Conservation (phyloP, 2,329 filamentous ascomycete genomes). For the Pseudopyrenochaeta lycopersici region DNA sequence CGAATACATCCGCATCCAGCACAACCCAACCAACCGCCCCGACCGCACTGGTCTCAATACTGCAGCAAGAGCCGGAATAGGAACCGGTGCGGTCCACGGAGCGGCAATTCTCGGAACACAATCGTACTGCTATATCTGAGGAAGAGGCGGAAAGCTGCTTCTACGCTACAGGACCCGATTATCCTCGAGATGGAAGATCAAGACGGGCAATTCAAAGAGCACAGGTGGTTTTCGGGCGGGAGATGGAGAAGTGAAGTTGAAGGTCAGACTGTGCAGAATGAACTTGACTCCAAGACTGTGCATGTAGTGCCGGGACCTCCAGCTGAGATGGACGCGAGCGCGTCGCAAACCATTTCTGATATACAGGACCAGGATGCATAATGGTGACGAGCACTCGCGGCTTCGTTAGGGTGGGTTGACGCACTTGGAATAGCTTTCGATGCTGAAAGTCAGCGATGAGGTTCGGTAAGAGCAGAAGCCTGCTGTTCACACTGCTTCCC, state of each 20-base stretch:
- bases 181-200: conserved; percentile 1
- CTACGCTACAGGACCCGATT: neutral
- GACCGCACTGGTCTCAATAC: neutral
- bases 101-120: neutral
- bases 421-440: no score
- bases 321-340: no score
- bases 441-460: no score
- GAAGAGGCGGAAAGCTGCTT: neutral
- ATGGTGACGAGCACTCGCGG: no score
- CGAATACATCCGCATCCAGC: neutral
- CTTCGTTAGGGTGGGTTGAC: no score
- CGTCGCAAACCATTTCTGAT: no score
- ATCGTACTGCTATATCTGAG: neutral
- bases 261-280: neutral
- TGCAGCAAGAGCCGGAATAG: conserved; percentile 8
- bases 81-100: conserved; percentile 1
- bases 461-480: no score
- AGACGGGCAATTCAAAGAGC: neutral
- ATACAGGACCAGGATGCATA: no score
- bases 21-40: neutral
- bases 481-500: no score
- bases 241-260: conserved; percentile 8
- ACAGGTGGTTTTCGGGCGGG: conserved; percentile 8
- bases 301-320: conserved; percentile 9
- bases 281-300: conserved; percentile 15